Base-by-base conservation (phyloP, 495 filamentous ascomycete genomes). In the Xylaria palmicola region DNA sequence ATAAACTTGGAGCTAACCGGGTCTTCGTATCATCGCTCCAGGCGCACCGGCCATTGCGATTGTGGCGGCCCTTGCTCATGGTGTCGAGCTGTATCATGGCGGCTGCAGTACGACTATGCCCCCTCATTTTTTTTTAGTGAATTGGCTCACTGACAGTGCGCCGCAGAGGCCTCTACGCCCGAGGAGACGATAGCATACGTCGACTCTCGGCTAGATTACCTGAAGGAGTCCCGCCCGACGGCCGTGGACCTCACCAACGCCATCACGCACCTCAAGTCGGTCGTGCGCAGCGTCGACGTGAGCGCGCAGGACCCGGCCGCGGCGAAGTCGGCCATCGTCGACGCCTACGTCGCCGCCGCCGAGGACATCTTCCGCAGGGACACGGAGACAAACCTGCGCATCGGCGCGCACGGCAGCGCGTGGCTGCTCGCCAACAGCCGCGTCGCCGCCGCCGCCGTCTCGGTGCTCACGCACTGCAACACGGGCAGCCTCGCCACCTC, bases 401-500 rank as follows among this genome's bases (percentile, higher is more conserved):
- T 98, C 69, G 94, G 94, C 41, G 77, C 83, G 58, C 79, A 88
- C 67, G 94, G 94, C 10, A 90, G 92, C 4, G 83, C 86, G 64
- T 98, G 93, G 90, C 86, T 98, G 34, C 70, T 76, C 56, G 64
- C 74, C 56, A 73, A 79, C 63, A 74, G 76, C 65, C 67, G 68
- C 41, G 69, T 74, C 8, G 45, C 45, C n/a, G 24, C 45, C 57
- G 80, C 86, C 17, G 88, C 87, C 9, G 87, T 98, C 30, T n/a
- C n/a, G n/a, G n/a, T n/a, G n/a, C 72, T 98, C 63, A 98, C 94
- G 22, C 94, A 98, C 75, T 98, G 94, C 76, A 98, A 98, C 72
- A 98, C 94, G 3, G 95, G 94, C 84, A 96, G 92, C 41, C 87
- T 98, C 47, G 94, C 94, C 40, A 98, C 94, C 15, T 93, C 94